Evolutionary conservation across 208 protist species (phyloP).

Genomic region (Acanthamoeba royreba): DNA sequence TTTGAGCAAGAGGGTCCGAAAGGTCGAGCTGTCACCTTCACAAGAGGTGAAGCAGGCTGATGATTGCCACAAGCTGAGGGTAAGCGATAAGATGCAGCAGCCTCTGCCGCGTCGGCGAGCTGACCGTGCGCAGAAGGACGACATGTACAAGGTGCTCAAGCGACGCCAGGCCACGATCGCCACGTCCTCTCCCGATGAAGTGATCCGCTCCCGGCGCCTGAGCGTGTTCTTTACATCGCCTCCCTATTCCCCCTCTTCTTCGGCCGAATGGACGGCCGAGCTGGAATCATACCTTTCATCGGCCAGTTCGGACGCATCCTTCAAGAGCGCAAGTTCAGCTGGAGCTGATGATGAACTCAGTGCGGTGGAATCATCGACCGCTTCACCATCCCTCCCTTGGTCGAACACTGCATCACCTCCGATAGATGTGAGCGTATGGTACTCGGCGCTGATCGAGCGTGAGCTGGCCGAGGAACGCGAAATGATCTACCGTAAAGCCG

Average conservation of each 20-base stretch:
- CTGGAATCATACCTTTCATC: too few relatives aligned
- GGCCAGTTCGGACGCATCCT: too few relatives aligned
- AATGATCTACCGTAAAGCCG: background rate
- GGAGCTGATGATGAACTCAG: too few relatives aligned
- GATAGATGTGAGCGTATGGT: background rate
- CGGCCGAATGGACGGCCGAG: too few relatives aligned
- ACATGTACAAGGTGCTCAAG: constrained; percentile 17
- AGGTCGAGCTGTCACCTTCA: too few relatives aligned
- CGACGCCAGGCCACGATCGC: background rate
- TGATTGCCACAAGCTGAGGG: background rate
- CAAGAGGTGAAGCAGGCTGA: background rate
- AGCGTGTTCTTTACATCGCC: background rate
- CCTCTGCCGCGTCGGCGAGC: background rate
- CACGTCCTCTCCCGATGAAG: background rate
- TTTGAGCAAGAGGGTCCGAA: background rate
- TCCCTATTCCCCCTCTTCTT: background rate
- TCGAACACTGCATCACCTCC: background rate
- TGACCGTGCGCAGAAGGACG: background rate
- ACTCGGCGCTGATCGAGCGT: background rate
- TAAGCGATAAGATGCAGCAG: background rate
- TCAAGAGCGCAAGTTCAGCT: too few relatives aligned
- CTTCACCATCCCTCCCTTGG: too few relatives aligned
- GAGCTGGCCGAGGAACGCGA: background rate
- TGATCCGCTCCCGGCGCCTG: background rate
- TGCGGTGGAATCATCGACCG: too few relatives aligned